A percentile compares a stretch with the other conserved stretches of the same genome.
Evolutionary conservation across 2,329 filamentous ascomycete genomes (phyloP).

Genomic region (Aspergillus jensenii): DNA sequence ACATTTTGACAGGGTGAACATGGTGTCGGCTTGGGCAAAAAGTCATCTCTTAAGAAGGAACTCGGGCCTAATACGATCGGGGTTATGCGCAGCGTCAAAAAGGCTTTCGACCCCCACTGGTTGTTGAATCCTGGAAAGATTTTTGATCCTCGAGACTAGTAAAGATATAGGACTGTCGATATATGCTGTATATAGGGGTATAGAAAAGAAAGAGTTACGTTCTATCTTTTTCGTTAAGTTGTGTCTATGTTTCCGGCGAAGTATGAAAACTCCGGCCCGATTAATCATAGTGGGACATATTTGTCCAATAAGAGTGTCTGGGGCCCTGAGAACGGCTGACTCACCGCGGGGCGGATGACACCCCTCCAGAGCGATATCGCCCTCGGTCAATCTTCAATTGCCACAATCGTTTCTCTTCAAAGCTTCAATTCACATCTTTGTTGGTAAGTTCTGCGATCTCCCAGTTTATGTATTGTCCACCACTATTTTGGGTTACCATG

Average conservation of each 20-base stretch:
- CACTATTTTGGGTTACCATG: not conserved
- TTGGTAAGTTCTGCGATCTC: constrained; percentile 21
- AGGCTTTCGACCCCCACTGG: constrained; percentile 80
- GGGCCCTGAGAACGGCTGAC: constrained; percentile 19
- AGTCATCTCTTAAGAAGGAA: constrained; percentile 74
- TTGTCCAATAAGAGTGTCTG: constrained; percentile 7
- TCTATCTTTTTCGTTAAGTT: not conserved
- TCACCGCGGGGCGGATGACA: constrained; percentile 23
- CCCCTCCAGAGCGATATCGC: constrained; percentile 33
- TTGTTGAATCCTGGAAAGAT: constrained; percentile 93
- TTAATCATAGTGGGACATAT: not conserved
- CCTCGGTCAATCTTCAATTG: constrained; percentile 12
- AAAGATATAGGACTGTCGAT: not conserved
- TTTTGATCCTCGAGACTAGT: constrained; percentile 59
- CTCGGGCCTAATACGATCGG: constrained; percentile 76
- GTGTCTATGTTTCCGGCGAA: not conserved
- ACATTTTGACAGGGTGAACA: constrained; percentile 64
- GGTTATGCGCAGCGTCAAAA: constrained; percentile 82
- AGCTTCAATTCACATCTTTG: constrained; percentile 11
- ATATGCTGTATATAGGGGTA: not conserved
- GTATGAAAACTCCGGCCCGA: constrained; percentile 3
- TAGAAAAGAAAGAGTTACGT: not conserved
- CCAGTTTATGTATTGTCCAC: not conserved
- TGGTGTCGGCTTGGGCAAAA: constrained; percentile 82
- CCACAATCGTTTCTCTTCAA: constrained; percentile 23